These are phyloP conservation scores for Phialophora expanda DNA, from an alignment of 2,329 filamentous ascomycete species.

Conservation along the genomic window DNA sequence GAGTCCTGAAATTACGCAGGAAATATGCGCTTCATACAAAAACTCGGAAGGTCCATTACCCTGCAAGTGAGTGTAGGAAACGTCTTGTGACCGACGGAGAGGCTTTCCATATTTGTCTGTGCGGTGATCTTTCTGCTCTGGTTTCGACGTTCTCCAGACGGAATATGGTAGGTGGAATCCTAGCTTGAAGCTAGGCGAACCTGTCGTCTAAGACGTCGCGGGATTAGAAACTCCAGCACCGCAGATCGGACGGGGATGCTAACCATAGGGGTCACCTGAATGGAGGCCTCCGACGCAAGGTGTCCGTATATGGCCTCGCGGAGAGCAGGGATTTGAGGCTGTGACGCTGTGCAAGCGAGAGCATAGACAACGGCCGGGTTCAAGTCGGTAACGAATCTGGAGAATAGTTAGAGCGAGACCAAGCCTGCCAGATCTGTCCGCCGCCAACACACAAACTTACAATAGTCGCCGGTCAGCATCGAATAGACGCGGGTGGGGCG, in stretches of 20 bases:
- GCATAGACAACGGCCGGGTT: background rate
- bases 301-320: background rate
- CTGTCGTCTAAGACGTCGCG: background rate
- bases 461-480: background rate
- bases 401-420: background rate
- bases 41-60: background rate
- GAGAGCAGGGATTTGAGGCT: background rate
- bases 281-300: background rate
- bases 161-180: background rate
- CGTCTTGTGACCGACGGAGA: background rate
- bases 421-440: no score
- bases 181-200: background rate
- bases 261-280: conserved; percentile 2
- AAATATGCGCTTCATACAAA: conserved; percentile 9
- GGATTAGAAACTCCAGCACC: background rate
- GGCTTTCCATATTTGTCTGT: background rate
- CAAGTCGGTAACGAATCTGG: background rate
- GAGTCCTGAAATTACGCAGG: conserved; percentile 1
- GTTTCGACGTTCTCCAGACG: conserved; percentile 1
- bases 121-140: conserved; percentile 1
- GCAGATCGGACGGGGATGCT: background rate
- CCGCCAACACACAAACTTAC: background rate
- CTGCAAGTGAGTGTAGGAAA: background rate
- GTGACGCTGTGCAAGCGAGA: background rate
- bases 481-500: background rate